Evolutionary conservation across 352 stramenopile species (phyloP).

Genomic region (Phytophthora pseudosyringae): DNA sequence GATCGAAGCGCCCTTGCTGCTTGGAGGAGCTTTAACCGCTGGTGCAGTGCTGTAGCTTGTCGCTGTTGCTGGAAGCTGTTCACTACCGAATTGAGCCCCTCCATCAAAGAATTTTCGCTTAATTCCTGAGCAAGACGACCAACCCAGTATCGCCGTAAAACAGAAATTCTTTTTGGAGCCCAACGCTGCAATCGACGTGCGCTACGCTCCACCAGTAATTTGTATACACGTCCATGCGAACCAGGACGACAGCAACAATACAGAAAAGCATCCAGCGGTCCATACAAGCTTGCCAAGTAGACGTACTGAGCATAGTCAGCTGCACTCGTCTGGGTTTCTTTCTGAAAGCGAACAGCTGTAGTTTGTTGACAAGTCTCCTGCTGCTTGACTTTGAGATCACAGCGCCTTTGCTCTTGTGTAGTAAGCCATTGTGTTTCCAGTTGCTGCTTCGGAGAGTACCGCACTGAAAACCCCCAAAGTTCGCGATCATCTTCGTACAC

Average conservation of each 20-base stretch:
- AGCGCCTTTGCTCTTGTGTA: constrained; percentile 3
- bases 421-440: too few relatives aligned
- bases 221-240: constrained; percentile 23
- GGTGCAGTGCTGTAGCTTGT: constrained; percentile 18
- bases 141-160: constrained; percentile 20
- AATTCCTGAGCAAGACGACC: constrained; percentile 14
- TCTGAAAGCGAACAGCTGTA: not conserved
- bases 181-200: constrained; percentile 26
- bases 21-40: constrained; percentile 10
- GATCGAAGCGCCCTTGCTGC: constrained; percentile 6
- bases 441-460: constrained; percentile 19
- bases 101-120: not conserved
- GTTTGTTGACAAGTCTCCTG: not conserved
- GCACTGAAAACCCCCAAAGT: constrained; percentile 21
- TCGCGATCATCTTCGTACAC: constrained; percentile 8
- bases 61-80: constrained; percentile 18
- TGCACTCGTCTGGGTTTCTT: not conserved
- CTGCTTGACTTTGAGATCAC: not conserved
- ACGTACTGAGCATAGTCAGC: constrained; percentile 30
- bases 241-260: constrained; percentile 26
- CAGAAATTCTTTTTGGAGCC: constrained; percentile 9
- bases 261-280: constrained; percentile 18
- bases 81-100: constrained; percentile 8
- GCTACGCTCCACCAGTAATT: constrained; percentile 11
- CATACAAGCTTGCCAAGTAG: constrained; percentile 24